These are phyloP conservation scores for Pezicula radicicola DNA, from an alignment of 2,329 filamentous ascomycete genomes.

Conservation along the genomic window DNA sequence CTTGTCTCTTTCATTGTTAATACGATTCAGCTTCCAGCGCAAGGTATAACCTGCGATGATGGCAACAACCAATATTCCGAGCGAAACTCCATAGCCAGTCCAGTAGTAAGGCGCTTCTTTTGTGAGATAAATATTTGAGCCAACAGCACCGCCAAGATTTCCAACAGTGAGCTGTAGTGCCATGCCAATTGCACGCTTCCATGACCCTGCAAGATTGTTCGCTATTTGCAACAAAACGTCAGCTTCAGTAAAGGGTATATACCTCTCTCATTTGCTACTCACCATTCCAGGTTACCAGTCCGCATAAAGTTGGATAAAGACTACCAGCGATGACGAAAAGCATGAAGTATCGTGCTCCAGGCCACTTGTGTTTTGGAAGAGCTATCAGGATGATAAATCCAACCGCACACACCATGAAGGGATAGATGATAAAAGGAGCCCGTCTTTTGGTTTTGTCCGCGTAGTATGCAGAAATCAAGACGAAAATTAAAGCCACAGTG, in stretches of 20 bases:
- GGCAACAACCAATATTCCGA: slow-evolving; percentile 20
- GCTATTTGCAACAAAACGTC: slow-evolving; percentile 1
- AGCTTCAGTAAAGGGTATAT: not conserved
- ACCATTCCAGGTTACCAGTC: slow-evolving; percentile 73
- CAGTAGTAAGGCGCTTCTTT: slow-evolving; percentile 32
- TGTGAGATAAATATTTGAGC: slow-evolving; percentile 35
- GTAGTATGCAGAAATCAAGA: slow-evolving; percentile 6
- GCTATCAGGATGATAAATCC: slow-evolving; percentile 14
- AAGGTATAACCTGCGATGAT: slow-evolving; percentile 4
- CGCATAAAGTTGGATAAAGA: slow-evolving; percentile 80
- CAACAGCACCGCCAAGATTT: slow-evolving; percentile 32
- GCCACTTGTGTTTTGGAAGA: slow-evolving; percentile 35
- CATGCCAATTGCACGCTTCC: slow-evolving; percentile 25
- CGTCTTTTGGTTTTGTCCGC: slow-evolving; percentile 14
- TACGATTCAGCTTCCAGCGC: slow-evolving; percentile 8
- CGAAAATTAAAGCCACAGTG: slow-evolving; percentile 7
- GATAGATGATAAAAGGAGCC: slow-evolving; percentile 15
- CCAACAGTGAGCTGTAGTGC: slow-evolving; percentile 28
- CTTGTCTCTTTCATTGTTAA: slow-evolving; percentile 47
- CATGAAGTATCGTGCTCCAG: slow-evolving; percentile 73
- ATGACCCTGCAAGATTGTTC: slow-evolving; percentile 27
- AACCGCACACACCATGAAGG: slow-evolving; percentile 7
- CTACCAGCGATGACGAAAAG: slow-evolving; percentile 79
- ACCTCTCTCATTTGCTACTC: not conserved
- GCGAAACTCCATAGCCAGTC: slow-evolving; percentile 33